A percentile compares a stretch with the other conserved stretches of the same genome.
Evolutionary conservation across 2,329 filamentous ascomycete species (phyloP).

Genomic region (Chaetothyriales sp.): DNA sequence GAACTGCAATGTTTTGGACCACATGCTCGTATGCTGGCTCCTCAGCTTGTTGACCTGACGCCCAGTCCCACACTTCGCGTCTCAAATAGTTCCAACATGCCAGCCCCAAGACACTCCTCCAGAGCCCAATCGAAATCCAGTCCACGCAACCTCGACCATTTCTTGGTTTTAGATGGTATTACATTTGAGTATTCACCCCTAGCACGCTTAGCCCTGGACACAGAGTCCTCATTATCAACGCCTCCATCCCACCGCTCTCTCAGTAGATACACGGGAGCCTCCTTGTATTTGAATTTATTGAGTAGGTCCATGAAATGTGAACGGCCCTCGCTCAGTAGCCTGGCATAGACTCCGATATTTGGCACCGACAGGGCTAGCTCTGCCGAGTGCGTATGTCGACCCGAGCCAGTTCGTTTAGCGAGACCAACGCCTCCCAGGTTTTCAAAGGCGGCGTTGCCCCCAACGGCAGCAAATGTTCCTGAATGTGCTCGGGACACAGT

Average conservation of each 20-base stretch:
- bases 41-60: conserved; percentile 24
- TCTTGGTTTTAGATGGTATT: conserved; percentile 45
- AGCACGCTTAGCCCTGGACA: conserved; percentile 36
- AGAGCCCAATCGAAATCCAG: conserved; percentile 46
- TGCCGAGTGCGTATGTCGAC: conserved; percentile 1
- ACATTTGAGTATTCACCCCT: conserved; percentile 42
- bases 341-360: conserved; percentile 44
- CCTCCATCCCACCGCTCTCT: conserved; percentile 51
- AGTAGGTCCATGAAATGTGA: conserved; percentile 40
- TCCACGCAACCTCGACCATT: conserved; percentile 47
- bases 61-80: conserved; percentile 47
- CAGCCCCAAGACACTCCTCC: conserved; percentile 45
- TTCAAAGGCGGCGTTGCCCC: conserved; percentile 17
- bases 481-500: conserved; percentile 23
- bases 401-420: conserved; percentile 4
- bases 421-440: conserved; percentile 14
- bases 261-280: conserved; percentile 39
- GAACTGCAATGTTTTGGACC: not conserved
- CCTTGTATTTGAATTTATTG: conserved; percentile 33
- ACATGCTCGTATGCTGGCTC: not conserved
- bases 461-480: conserved; percentile 21
- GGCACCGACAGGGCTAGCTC: conserved; percentile 39
- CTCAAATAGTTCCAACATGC: conserved; percentile 47
- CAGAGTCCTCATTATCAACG: conserved; percentile 30
- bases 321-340: conserved; percentile 40